Evolutionary conservation across 1,284 basidiomycete species (phyloP), one percentile per base, ranked within the genome.

Genomic region (Malassezia slooffiae): DNA sequence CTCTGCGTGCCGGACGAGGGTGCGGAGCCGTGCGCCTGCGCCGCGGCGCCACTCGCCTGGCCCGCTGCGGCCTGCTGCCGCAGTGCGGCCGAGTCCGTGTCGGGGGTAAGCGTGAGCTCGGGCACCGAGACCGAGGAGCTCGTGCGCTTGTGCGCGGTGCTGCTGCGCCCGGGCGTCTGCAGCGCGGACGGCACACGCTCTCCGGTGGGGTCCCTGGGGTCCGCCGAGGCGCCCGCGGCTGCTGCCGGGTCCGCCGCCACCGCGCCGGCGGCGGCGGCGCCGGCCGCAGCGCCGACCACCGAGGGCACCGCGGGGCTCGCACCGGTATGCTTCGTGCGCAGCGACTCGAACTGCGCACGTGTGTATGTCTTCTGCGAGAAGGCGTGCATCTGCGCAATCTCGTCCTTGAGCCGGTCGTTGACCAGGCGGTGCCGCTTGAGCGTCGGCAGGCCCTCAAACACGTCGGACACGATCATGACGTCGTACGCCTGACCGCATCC

Each of bases 311-410:
- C 34, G n/a, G 29, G 51, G 21, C 26, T 29, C 31, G n/a, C 34
- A 27, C 19, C 28, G 26, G 43, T 40, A 40, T 52, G 34, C 26
- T 35, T 41, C 7, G 29, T 35, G 23, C 22, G 17, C n/a, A 49
- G 54, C 20, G 39, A 30, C 23, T 47, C 43, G 34, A 60, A 62
- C 32, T 60, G 57, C 22, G 56, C 34, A 1, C 56, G 52, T 6
- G 66, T 69, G 41, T 65, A 67, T 0, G 66, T 67, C 41, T 67
- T 66, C 47, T 72, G 71, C 0, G 70, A 70, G 44, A 73, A 73
- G 9, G 72, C 72, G 44, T 73, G 72, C 30, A 73, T 63, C 48
- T 71, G 59, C 1, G 70, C 72, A 26, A 73, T 73, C 47, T 72
- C 68, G 23, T 69, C 67, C 46, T 71, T 72, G 28, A 73, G 61